Evolutionary conservation across 768 basidiomycete genomes (phyloP).

Genomic region (Pleurotus citrinopileatus): DNA sequence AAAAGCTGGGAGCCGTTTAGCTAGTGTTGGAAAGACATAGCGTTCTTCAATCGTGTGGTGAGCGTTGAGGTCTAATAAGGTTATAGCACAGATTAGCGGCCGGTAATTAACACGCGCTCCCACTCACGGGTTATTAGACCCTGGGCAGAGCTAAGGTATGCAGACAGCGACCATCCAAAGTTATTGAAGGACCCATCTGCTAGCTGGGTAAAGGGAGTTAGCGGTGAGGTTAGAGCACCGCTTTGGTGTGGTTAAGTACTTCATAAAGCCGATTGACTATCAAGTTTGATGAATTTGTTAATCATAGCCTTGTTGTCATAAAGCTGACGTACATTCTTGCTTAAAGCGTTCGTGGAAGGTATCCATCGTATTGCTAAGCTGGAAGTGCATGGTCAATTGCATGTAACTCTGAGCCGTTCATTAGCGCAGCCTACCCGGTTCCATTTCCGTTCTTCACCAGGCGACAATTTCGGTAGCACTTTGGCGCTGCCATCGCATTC

Average conservation of each 20-base stretch:
- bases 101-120: background rate
- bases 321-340: conserved; percentile 37
- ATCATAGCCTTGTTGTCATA: background rate
- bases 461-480: conserved; percentile 6
- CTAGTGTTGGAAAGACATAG: conserved; percentile 50
- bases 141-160: conserved; percentile 38
- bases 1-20: conserved; percentile 47
- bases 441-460: conserved; percentile 19
- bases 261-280: conserved; percentile 45
- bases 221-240: too few relatives aligned
- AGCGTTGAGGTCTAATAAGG: conserved; percentile 41
- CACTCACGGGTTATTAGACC: conserved; percentile 38
- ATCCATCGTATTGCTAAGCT: conserved; percentile 32
- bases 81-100: background rate
- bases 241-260: too few relatives aligned
- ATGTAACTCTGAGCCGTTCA: background rate
- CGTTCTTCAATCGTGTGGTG: conserved; percentile 58
- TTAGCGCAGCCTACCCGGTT: conserved; percentile 13
- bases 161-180: conserved; percentile 38
- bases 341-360: conserved; percentile 44
- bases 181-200: conserved; percentile 50
- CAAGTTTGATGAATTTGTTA: background rate
- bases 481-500: background rate
- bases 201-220: too few relatives aligned
- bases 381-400: background rate